phyloP scores from a whole-genome alignment of 176 grass and related monocot genomes.

The Carex kokanica region DNA sequence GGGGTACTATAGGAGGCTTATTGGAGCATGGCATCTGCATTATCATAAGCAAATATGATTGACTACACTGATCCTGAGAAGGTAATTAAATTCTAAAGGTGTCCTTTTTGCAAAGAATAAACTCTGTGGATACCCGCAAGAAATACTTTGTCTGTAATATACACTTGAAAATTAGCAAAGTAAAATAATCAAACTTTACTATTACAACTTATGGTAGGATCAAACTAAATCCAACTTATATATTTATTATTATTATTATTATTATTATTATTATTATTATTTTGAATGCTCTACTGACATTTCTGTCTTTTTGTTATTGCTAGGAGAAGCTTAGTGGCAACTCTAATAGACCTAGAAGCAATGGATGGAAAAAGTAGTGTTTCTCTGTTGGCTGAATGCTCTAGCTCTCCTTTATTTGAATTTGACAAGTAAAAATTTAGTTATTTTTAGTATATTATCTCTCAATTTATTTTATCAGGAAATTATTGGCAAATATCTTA shows the following conservation, averaged over 20 bases:
- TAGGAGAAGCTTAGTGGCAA: conserved; percentile 74
- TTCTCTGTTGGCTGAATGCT: conserved; percentile 89
- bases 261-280: neutral
- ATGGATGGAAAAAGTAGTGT: conserved; percentile 94
- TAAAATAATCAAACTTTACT: neutral
- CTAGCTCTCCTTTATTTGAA: conserved; percentile 52
- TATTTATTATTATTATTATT: conserved; percentile 1
- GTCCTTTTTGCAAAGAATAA: neutral
- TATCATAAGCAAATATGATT: conserved; percentile 90
- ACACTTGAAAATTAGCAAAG: neutral
- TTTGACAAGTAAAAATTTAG: neutral
- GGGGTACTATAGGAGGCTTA: too few species aligned
- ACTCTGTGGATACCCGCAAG: neutral
- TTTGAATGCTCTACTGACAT: conserved; percentile 10
- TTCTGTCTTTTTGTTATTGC: conserved; percentile 21
- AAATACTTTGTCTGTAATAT: neutral
- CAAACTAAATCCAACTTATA: neutral
- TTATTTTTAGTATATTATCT: neutral
- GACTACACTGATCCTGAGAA: conserved; percentile 95
- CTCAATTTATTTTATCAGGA: conserved; percentile 49
- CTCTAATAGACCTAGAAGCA: conserved; percentile 94
- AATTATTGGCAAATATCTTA: conserved; percentile 97
- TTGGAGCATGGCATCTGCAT: conserved; percentile 95
- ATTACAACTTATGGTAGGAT: neutral
- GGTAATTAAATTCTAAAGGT: conserved; percentile 34